Evolutionary conservation across 2,329 filamentous ascomycete species (phyloP), one percentile per base, ranked within the genome.

Genomic region (Endocalyx cinctus): DNA sequence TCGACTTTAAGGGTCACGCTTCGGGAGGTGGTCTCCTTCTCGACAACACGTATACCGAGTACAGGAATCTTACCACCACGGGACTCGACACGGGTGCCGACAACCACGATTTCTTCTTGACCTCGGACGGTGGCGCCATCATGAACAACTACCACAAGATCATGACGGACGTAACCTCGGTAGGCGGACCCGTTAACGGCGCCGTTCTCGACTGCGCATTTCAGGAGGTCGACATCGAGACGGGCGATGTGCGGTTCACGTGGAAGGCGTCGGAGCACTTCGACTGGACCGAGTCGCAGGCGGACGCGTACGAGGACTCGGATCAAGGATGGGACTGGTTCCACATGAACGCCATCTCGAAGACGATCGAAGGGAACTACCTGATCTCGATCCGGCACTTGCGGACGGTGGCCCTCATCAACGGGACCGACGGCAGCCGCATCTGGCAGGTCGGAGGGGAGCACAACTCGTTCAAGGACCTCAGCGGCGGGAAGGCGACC

Each of bases 61-160:
- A 56, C 25, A 58, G 58, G 46, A 58, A 60, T 17, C 50, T 66
- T 12, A 63, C 57, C 1, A 62, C 62, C 2, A 53, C 47, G 17
- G 56, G 58, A 10, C 41, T 61, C 10, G 45, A 44, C 8, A 57
- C 56, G 16, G 57, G 54, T 1, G 55, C 54, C 6, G 61, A 70
- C 34, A 52, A 66, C 27, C 67, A 69, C 42, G 64, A 68, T 29
- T 60, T 68, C 37, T 48, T 54, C 12, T 46, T 70, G n/a, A 69
- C 66, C 1, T 35, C 50, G 1, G 48, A 63, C 31, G 59, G 57
- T 20, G 64, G 62, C 1, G 60, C 61, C 14, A 50, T 70, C 22
- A 58, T 69, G 46, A 61, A 60, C 7, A 59, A 61, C 27, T 69
- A 68, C 39, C 53, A 61, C 37, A 49, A 48, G 18, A 47, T 59